phyloP scores from a whole-genome alignment of 1,284 basidiomycete species.

The Phlebopus sp. region DNA sequence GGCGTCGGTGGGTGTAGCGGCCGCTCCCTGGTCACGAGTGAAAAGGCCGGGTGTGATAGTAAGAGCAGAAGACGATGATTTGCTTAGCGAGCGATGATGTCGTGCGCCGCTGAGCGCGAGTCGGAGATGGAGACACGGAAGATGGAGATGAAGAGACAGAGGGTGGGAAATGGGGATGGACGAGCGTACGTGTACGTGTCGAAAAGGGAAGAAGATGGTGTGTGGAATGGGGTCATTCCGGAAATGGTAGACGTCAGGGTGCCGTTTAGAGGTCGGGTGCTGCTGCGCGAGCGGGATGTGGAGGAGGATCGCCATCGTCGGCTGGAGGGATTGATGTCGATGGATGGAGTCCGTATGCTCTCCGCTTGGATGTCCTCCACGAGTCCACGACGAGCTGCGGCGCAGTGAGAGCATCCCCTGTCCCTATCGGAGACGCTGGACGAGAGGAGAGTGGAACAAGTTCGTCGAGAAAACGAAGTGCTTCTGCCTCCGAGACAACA shows the following conservation, averaged over 20 bases:
- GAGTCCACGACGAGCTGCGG: conserved; percentile 7
- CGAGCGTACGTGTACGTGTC: conserved; percentile 44
- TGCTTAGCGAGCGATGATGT: conserved; percentile 9
- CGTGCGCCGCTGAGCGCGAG: conserved; percentile 35
- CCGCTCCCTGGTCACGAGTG: conserved; percentile 33
- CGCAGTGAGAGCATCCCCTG: conserved; percentile 32
- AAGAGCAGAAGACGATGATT: not conserved
- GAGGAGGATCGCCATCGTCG: conserved; percentile 29
- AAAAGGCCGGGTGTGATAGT: conserved; percentile 66
- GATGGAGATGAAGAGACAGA: conserved; percentile 24
- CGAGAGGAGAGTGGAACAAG: conserved; percentile 41
- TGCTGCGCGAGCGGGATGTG: conserved; percentile 43
- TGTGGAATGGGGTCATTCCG: conserved; percentile 63
- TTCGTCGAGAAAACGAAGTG: conserved; percentile 48
- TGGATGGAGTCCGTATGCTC: conserved; percentile 19
- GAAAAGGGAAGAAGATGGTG: conserved; percentile 67
- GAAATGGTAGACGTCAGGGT: conserved; percentile 47
- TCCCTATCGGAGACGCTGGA: conserved; percentile 26
- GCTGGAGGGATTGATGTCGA: conserved; percentile 19
- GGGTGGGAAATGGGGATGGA: conserved; percentile 52
- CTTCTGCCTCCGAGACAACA: conserved; percentile 36
- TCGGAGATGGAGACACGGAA: conserved; percentile 11
- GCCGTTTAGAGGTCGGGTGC: conserved; percentile 37
- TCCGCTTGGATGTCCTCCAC: conserved; percentile 18
- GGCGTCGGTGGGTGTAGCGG: conserved; percentile 16